Conservation (phyloP, 139 green algal species). For the Picochlorum sp. region DNA sequence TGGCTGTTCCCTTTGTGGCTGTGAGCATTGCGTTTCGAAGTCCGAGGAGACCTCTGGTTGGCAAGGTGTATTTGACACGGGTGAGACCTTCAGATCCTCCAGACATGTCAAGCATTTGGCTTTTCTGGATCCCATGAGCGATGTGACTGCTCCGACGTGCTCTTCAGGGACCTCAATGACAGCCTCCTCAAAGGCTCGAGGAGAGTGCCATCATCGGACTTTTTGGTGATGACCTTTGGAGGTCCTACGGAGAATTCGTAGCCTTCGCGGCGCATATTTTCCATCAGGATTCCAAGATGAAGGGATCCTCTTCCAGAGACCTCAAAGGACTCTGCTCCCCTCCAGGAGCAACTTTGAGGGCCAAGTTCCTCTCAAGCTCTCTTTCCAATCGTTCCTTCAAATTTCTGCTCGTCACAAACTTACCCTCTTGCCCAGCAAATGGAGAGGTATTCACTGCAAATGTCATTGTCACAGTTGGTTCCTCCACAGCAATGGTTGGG, state of each 20-base stretch:
- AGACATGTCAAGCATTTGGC: slow-evolving; percentile 89
- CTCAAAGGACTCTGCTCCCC: slow-evolving; percentile 85
- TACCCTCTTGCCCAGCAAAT: slow-evolving; percentile 93
- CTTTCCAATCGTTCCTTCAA: slow-evolving; percentile 45
- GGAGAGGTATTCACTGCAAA: slow-evolving; percentile 92
- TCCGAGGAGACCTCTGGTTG: slow-evolving; percentile 89
- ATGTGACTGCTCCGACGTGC: slow-evolving; percentile 71
- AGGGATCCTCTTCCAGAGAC: slow-evolving; percentile 84
- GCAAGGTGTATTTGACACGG: slow-evolving; percentile 77
- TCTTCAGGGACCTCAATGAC: slow-evolving; percentile 75
- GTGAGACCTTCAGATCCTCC: slow-evolving; percentile 36
- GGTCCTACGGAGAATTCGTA: slow-evolving; percentile 88
- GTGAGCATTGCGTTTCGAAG: slow-evolving; percentile 92
- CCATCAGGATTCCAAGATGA: slow-evolving; percentile 93
- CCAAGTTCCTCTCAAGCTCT: slow-evolving; percentile 93
- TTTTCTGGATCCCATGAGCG: slow-evolving; percentile 87
- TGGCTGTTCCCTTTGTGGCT: slow-evolving; percentile 84
- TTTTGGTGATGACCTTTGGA: slow-evolving; percentile 86
- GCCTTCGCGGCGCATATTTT: slow-evolving; percentile 87
- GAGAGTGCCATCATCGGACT: slow-evolving; percentile 38
- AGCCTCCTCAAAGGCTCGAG: slow-evolving; percentile 92
- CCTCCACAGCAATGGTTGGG: slow-evolving; percentile 91
- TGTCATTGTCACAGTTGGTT: slow-evolving; percentile 96
- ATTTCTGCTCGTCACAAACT: slow-evolving; percentile 89
- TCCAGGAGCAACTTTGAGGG: slow-evolving; percentile 83